Conservation (phyloP, 1,284 basidiomycete species). For the Apiotrichum montevideense region DNA sequence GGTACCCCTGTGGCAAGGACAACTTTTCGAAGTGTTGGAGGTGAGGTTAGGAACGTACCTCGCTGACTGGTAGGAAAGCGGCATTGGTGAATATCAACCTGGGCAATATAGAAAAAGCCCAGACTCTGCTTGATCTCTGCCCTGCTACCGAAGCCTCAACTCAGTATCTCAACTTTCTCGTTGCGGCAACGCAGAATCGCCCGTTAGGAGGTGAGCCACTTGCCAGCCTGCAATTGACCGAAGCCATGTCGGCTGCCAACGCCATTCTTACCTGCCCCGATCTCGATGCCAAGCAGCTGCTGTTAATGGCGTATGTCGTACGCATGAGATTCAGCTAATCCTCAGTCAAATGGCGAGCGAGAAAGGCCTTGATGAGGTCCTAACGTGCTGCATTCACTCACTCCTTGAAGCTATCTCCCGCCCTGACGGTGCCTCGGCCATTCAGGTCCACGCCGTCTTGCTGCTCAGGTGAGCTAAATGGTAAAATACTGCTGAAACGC, state of each 20-base stretch:
- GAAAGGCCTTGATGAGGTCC: slow-evolving; percentile 2
- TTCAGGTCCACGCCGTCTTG: slow-evolving; percentile 2
- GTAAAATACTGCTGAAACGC: not conserved
- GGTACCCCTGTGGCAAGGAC: not conserved
- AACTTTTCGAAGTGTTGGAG: slow-evolving; percentile 7
- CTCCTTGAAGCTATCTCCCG: not conserved
- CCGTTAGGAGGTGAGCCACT: not conserved
- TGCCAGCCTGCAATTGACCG: too few species aligned
- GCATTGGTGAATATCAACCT: slow-evolving; percentile 5
- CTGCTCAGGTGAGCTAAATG: not conserved
- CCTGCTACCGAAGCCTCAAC: slow-evolving; percentile 13
- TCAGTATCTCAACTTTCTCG: slow-evolving; percentile 19
- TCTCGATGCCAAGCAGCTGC: slow-evolving; percentile 15
- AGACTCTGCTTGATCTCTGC: slow-evolving; percentile 7
- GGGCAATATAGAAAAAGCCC: not conserved
- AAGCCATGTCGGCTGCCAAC: slow-evolving; percentile 9
- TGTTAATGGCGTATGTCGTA: slow-evolving; percentile 15
- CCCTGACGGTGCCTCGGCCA: not conserved
- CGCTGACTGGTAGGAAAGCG: slow-evolving; percentile 8
- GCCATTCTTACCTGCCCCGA: slow-evolving; percentile 16
- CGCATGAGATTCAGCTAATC: not conserved
- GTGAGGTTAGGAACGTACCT: not conserved
- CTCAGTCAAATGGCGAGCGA: slow-evolving; percentile 5
- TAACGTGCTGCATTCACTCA: not conserved
- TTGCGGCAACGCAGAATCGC: slow-evolving; percentile 7